Evolutionary conservation across 2,329 filamentous ascomycete genomes (phyloP), one percentile per base, ranked within the genome.

Genomic region (Aspergillus brasiliensis): DNA sequence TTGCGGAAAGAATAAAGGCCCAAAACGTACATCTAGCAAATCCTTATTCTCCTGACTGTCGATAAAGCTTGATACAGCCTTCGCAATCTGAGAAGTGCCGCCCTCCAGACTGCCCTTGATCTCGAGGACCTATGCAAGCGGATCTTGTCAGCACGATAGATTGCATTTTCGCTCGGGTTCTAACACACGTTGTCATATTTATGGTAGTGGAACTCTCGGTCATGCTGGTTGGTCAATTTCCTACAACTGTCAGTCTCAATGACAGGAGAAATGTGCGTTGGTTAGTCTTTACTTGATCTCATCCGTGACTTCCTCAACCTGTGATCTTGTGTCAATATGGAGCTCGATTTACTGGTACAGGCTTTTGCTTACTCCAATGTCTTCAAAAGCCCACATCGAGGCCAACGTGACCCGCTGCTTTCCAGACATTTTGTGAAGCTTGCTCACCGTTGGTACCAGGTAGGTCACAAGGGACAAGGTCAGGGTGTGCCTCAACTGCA

Each of bases 301-400:
- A 8, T 59, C 48, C 27, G 62, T 60, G 8, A 74, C 59, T 27
- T 73, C 69, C n/a, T 64, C 38, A n/a, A 67, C 61, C 71, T 73
- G 55, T 10, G 7, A 15, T 27, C 27, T 40, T 34, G 27, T 27
- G 37, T 67, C 42, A 67, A 54, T 34, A 49, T 13, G 13, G 15
- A 7, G 23, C 11, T 42, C 17, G 5, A 7, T n/a, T 8, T 11
- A 15, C 25, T 17, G 21, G 44, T 5, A 34, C 13, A 15, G 10
- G 34, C 8, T 40, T 34, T 27, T 31, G 59, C 69, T 60, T 65
- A 76, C 73, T 13, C 65, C 72, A 17, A 71, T 67, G 8, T 62
- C 62, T 37, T 75, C 72, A 31, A 77, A 74, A 1, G 61, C 68
- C 70, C 72, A 75, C 44, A 69, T 72, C 0, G 73, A 75, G 1